These are phyloP conservation scores for Aspergillus flavus DNA, from an alignment of 2,329 filamentous ascomycete species.

Conservation along the genomic window DNA sequence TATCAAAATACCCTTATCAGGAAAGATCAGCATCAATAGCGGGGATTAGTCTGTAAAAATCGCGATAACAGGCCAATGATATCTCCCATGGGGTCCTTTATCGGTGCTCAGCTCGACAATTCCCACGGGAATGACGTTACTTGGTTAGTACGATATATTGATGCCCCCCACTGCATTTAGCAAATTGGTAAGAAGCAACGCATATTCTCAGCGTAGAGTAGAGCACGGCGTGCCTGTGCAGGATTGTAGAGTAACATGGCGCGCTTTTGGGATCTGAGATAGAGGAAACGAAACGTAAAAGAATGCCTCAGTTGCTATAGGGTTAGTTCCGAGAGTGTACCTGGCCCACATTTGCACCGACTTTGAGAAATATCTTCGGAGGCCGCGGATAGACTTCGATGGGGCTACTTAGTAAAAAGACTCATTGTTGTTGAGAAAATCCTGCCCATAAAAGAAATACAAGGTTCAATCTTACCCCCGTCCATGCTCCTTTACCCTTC, in stretches of 20 bases:
- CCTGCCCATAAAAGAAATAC: no score
- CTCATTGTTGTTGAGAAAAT: background rate
- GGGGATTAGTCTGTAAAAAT: background rate
- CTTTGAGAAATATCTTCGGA: background rate
- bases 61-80: conserved; percentile 2
- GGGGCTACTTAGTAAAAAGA: background rate
- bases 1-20: background rate
- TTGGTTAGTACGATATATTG: background rate
- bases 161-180: background rate
- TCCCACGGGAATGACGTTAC: background rate
- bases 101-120: background rate
- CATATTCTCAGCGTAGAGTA: background rate
- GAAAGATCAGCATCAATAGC: background rate
- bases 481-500: background rate
- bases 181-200: background rate
- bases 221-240: background rate
- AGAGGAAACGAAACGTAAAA: background rate
- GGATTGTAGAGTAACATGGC: background rate
- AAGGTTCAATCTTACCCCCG: background rate
- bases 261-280: background rate
- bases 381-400: background rate
- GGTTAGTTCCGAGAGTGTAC: background rate
- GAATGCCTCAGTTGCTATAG: background rate
- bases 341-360: background rate
- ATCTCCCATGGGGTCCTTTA: background rate